Percentiles rank a stretch among this genome's conserved stretches.
These are phyloP conservation scores for Neurospora africana DNA, from an alignment of 495 filamentous ascomycete species.

Conservation along the genomic window DNA sequence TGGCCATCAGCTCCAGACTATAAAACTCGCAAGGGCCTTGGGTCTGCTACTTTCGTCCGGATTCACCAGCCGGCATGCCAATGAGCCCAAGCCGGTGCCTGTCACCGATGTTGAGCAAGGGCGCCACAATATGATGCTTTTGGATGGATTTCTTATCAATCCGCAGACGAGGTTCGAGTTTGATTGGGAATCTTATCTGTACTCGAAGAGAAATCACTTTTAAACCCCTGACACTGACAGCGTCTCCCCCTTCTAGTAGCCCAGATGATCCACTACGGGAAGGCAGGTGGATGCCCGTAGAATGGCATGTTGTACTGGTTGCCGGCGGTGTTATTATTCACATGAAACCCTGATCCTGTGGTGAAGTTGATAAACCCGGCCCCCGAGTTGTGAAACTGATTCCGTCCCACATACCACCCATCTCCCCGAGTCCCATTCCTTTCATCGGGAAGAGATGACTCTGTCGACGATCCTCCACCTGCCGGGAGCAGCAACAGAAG, in stretches of 20 bases:
- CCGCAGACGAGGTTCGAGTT: constrained; percentile 21
- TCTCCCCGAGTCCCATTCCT: neutral
- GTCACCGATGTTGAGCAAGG: constrained; percentile 29
- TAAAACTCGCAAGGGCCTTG: constrained; percentile 28
- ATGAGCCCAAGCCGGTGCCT: constrained; percentile 23
- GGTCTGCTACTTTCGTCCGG: constrained; percentile 27
- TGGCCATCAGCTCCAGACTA: constrained; percentile 7
- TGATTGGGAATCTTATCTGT: too few species aligned
- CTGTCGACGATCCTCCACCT: neutral
- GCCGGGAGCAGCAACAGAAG: neutral
- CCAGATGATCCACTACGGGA: neutral
- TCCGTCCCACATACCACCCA: too few species aligned
- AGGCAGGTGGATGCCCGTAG: constrained; percentile 6
- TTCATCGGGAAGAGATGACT: neutral
- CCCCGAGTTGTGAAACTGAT: neutral
- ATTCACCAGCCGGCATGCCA: constrained; percentile 32
- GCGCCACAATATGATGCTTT: constrained; percentile 27
- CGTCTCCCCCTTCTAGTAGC: neutral
- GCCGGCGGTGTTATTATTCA: neutral
- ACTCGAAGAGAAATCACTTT: too few species aligned
- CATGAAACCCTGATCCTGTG: neutral
- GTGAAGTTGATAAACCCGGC: neutral
- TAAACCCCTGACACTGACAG: neutral
- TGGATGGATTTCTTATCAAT: constrained; percentile 31
- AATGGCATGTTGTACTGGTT: constrained; percentile 2